Evolutionary conservation across 495 filamentous ascomycete genomes (phyloP), one percentile per base, ranked within the genome.

Genomic region (Opeltia flavorubescens): DNA sequence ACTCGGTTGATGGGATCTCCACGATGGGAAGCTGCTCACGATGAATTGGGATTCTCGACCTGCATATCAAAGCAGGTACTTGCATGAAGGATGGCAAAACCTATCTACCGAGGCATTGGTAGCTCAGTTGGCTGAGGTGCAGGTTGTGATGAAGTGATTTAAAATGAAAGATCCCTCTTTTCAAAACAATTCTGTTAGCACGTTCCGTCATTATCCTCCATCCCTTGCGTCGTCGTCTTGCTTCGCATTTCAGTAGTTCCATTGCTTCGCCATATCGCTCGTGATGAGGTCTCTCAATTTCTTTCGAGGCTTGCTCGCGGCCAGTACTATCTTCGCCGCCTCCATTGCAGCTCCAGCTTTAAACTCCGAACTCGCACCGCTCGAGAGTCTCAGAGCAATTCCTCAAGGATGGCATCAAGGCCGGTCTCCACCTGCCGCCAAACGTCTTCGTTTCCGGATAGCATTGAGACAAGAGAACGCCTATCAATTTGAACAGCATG

Each of bases 401-500:
- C 55, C 55, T 13, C 9, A 47, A 49, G 55, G 55, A 35, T 58
- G 55, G 55, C 31, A 29, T 2, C 56, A 58, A 52, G 59, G 62
- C 26, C 55, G 59, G 8, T 53, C 57, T 12, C 62, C 68, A 0
- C 45, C 52, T 4, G 59, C 60, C 4, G 54, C 60, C 1, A 66
- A 62, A 26, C 34, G 54, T 9, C 57, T 79, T 31, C 66, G 63
- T 11, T 69, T 83, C 26, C 70, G 65, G n/a, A 65, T 80, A 44
- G 72, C 74, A 6, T 55, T 80, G 4, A 54, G 64, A 23, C 71
- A 77, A 49, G 63, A 71, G 24, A 73, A 73, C 29, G 61, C 66
- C 20, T 65, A 53, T 6, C 59, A 68, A 11, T 76, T 85, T 31
- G 78, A 85, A 56, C 63, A 76, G 47, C 69, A 62, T 17, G 67